Conservation (phyloP, 192 early-diverging fungal genomes). For the Entomortierella parvispora region DNA sequence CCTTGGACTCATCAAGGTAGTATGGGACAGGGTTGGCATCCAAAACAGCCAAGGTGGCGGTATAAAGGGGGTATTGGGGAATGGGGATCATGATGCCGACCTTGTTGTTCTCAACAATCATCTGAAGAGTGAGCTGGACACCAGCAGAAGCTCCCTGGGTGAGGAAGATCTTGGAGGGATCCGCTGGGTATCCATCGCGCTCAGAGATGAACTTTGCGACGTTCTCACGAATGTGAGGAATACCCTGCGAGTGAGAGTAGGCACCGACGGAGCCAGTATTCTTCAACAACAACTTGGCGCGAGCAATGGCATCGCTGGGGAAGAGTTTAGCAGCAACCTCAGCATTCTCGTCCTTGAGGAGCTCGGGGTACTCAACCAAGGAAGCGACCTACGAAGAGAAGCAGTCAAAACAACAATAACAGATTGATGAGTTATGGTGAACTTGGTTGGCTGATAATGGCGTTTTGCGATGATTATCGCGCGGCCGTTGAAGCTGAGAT, state of each 20-base stretch:
- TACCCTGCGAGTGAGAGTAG: conserved; percentile 96
- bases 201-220: conserved; percentile 93
- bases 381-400: conserved; percentile 72
- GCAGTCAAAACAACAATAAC: not conserved
- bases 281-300: conserved; percentile 79
- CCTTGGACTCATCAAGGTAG: conserved; percentile 87
- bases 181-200: conserved; percentile 90
- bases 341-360: conserved; percentile 72
- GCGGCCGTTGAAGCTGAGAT: too few species aligned
- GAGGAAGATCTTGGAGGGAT: conserved; percentile 89
- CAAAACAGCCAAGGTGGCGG: conserved; percentile 87
- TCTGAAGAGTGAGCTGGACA: conserved; percentile 91
- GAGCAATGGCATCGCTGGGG: conserved; percentile 85
- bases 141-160: conserved; percentile 95
- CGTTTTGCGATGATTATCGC: conserved; percentile 3
- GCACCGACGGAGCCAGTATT: conserved; percentile 85
- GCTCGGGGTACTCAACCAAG: conserved; percentile 89
- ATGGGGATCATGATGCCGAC: conserved; percentile 99
- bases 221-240: conserved; percentile 81
- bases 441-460: conserved; percentile 66
- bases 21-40: conserved; percentile 92
- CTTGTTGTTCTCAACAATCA: conserved; percentile 77
- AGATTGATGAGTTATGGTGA: conserved; percentile 55
- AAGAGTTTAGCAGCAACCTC: conserved; percentile 66
- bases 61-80: conserved; percentile 98